These are phyloP conservation scores for Capillidium heterosporum DNA, from an alignment of 371 early-diverging fungal genomes.

Conservation along the genomic window DNA sequence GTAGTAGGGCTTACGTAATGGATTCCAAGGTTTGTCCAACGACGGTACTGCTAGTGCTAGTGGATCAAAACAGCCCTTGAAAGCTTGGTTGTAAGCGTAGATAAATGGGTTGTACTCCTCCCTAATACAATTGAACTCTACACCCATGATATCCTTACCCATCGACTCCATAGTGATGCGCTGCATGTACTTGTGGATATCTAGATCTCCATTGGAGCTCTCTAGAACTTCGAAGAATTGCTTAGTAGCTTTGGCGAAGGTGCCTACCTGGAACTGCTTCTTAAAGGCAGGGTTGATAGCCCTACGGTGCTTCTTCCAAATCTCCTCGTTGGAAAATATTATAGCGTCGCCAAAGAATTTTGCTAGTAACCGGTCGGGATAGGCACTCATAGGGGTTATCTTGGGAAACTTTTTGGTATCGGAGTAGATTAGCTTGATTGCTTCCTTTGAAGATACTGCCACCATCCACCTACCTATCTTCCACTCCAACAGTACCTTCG, in stretches of 20 bases:
- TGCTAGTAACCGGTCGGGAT: neutral
- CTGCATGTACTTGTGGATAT: neutral
- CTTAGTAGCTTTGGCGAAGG: neutral
- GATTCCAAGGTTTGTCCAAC: neutral
- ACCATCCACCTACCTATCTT: neutral
- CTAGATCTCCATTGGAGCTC: slow-evolving; percentile 10
- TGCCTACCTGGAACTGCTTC: neutral
- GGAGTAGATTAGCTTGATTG: neutral
- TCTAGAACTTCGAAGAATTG: neutral
- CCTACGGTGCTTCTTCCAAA: slow-evolving; percentile 5
- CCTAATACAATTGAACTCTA: neutral
- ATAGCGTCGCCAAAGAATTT: neutral
- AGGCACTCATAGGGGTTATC: neutral
- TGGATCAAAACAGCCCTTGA: neutral
- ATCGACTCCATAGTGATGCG: neutral
- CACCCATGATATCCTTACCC: neutral
- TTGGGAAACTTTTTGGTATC: slow-evolving; percentile 3
- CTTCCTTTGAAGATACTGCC: neutral
- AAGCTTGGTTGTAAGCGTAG: neutral
- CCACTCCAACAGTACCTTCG: neutral
- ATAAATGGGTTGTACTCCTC: neutral
- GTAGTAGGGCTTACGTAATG: neutral
- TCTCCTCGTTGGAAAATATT: neutral
- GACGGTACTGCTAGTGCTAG: neutral
- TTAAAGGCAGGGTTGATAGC: slow-evolving; percentile 1